These are phyloP conservation scores for Rhynchosporium secalis DNA, from an alignment of 2,329 filamentous ascomycete species.

Conservation along the genomic window DNA sequence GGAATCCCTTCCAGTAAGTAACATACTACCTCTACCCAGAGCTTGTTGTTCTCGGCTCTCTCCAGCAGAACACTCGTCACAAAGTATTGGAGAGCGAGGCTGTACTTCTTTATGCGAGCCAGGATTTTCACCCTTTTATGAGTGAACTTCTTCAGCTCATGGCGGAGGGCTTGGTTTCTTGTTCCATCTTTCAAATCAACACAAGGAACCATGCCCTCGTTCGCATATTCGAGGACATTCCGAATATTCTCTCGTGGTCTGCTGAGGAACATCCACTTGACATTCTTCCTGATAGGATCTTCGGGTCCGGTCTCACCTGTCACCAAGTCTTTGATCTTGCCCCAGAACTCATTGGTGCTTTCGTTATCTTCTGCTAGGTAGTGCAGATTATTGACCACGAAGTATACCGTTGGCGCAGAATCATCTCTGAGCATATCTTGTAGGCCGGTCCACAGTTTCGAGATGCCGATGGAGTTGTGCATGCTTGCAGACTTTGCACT, in stretches of 20 bases:
- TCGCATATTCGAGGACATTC: neutral
- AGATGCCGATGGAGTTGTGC: neutral
- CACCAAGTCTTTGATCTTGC: neutral
- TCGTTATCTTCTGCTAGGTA: neutral
- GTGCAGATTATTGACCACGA: neutral
- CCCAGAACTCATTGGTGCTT: neutral
- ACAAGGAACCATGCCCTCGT: neutral
- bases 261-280: neutral
- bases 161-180: neutral
- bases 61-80: neutral
- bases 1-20: neutral
- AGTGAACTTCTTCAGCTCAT: slow-evolving; percentile 1
- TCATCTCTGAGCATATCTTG: slow-evolving; percentile 1
- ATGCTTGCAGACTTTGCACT: neutral
- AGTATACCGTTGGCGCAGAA: neutral
- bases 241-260: neutral
- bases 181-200: neutral
- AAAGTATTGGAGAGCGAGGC: neutral
- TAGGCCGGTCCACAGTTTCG: neutral
- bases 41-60: neutral
- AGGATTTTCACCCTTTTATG: neutral
- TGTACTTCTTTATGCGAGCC: neutral
- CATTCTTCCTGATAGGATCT: neutral
- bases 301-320: neutral
- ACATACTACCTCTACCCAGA: neutral